A percentile compares a stretch with the other conserved stretches of the same genome.
Conservation (phyloP, 2,329 filamentous ascomycete species). For the Diaporthe ilicicola region DNA sequence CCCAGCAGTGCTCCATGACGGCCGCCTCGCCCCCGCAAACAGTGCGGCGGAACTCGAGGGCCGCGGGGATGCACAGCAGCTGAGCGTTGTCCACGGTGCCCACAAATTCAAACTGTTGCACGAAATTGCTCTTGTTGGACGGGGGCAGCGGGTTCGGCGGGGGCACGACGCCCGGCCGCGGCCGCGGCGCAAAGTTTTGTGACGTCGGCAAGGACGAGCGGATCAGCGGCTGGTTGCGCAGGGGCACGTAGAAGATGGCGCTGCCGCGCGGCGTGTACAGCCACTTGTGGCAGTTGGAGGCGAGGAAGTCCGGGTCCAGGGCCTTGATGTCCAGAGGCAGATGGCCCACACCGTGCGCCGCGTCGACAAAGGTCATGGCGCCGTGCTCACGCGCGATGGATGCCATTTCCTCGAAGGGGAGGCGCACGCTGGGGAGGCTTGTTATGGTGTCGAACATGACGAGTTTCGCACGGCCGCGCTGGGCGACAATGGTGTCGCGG, state of each 20-base stretch:
- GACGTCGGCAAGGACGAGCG: conserved; percentile 80
- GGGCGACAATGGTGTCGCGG: conserved; percentile 60
- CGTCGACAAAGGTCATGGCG: conserved; percentile 80
- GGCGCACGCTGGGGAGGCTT: conserved; percentile 77
- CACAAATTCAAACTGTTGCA: conserved; percentile 77
- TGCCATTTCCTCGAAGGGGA: conserved; percentile 79
- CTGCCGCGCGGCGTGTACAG: conserved; percentile 81
- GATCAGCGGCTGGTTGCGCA: conserved; percentile 78
- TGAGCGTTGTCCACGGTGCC: conserved; percentile 78
- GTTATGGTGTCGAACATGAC: conserved; percentile 85
- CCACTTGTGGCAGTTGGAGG: conserved; percentile 93
- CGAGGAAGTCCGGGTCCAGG: conserved; percentile 84
- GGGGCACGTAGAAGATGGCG: conserved; percentile 81
- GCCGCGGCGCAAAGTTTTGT: conserved; percentile 73
- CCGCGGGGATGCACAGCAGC: conserved; percentile 76
- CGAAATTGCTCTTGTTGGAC: conserved; percentile 64
- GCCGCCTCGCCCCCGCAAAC: conserved; percentile 76
- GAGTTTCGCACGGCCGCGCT: conserved; percentile 70
- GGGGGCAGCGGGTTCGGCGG: conserved; percentile 53
- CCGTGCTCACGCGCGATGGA: conserved; percentile 70
- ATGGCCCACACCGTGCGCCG: conserved; percentile 85
- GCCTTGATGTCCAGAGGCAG: conserved; percentile 72
- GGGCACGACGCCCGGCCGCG: conserved; percentile 34
- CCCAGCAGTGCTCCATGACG: conserved; percentile 70
- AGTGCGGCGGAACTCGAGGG: conserved; percentile 73